Evolutionary conservation across 2,329 filamentous ascomycete species (phyloP), one percentile per base, ranked within the genome.

Genomic region (Hypoxylon sp.): DNA sequence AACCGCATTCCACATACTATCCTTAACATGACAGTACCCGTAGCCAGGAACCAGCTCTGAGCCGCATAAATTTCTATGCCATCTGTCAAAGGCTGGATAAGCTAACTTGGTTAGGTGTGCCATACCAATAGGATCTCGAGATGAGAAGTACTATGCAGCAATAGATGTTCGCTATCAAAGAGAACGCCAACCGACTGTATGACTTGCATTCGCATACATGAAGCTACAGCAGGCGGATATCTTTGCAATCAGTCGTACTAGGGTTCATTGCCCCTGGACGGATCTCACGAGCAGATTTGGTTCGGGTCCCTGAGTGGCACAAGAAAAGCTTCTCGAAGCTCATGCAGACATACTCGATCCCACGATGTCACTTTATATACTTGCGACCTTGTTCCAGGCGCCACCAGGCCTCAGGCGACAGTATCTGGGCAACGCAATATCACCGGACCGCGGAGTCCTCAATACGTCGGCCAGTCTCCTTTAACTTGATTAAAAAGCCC

Each of bases 11-110:
- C 52, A 62, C 57, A 34, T 14, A 30, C 41, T 48, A 53, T 56
- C 13, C 34, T 43, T 32, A 61, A 52, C n/a, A 34, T 57, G 56
- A 64, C 53, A 49, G 28, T 66, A 50, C 23, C 53, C 65, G 28
- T 66, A 50, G 28, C 53, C 65, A 68, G 62, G 65, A 61, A 70
- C 65, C 23, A 56, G 46, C 36, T 56, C 63, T 68, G 25, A 68
- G 65, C 62, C 62, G 61, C 65, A 68, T 68, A 53, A 64, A 49
- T 28, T 36, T 59, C 58, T 53, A 64, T 60, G 61, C 46, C 36
- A 50, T 55, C n/a, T 58, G 10, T 36, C 5, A 49, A 61, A 56
- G 19, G 36, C 32, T 58, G 28, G 36, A 43, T 51, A 23, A 32
- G 5, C 32, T 21, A 59, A 34, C 21, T 45, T 36, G 30, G 48